Base-by-base conservation (phyloP, 495 filamentous ascomycete species). In the Cercophora newfieldiana region DNA sequence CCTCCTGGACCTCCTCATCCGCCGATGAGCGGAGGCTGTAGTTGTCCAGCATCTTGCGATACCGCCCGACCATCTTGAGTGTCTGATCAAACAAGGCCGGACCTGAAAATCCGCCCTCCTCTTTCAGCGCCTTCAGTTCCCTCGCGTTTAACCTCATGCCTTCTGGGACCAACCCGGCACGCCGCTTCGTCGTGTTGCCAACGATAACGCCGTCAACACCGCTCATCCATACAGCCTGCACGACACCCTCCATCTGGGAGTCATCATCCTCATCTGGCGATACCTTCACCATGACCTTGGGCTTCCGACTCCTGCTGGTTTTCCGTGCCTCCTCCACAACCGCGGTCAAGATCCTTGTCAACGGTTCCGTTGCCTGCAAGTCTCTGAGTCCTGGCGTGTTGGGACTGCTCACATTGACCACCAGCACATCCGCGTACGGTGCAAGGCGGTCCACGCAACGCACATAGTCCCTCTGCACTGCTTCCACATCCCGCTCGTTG, bases 131-230 rank as follows among this genome's bases (percentile, higher is more conserved):
- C 53, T 79, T 69, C 70, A 87, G 83, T 73, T 98, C 94, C 68
- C 86, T 86, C 3, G 78, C 66, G 0, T 89, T 85, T 18, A 95
- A 80, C 37, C 79, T 75, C 61, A 88, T 86, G 7, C 87, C 88
- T 33, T 82, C 72, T 16, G 91, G 87, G 8, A 91, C 72, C n/a
- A 91, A 77, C 3, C 85, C 87, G 1, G 89, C 86, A 14, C 95
- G 85, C 64, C 85, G 83, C 76, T 93, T 96, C 2, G 95, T 99
- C 0, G 95, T 99, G 78, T 99, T 99, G 0, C 93, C 94, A n/a
- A 99, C 94, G 69, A 98, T 96, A 4, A 99, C 88, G 0, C 95
- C 95, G 66, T 96, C 92, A 4, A 97, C 92, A 10, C 93, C 93
- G 50, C 90, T 89, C 48, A 83, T 83, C 84, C 88, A 90, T 37